Evolutionary conservation across 768 basidiomycete genomes (phyloP), one percentile per base, ranked within the genome.

Genomic region (Leccinum imitatum): DNA sequence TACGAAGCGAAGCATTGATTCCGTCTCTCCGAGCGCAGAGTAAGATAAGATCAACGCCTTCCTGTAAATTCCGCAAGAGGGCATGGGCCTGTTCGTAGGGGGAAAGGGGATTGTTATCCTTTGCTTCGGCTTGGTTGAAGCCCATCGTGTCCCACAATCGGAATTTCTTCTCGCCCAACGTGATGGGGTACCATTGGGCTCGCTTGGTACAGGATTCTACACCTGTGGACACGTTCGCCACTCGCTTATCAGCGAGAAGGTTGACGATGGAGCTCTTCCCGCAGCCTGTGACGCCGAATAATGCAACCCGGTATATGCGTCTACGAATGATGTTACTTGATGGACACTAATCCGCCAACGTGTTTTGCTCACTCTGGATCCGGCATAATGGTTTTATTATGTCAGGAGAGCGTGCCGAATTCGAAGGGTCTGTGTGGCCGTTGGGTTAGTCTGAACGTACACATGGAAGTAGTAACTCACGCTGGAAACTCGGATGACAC

Each of bases 21-120:
- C 73, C 66, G 3, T 77, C 76, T 21, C 67, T 75, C n/a, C 75
- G 73, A 59, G 78, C 69, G 54, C 74, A 74, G 57, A 73, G 78
- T 3, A 80, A 63, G 33, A 81, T 65, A 23, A 81, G 74, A 59
- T 70, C 75, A 23, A 81, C 67, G 5, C 80, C 78, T 4, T 63
- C 59, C 25, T 66, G 60, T 31, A 80, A 60, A 25, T 59, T 68
- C 47, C 63, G 65, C 61, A 82, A 61, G 21, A 81, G 73, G 17
- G 64, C 25, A 31, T 76, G 71, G 0, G 74, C 69, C 27, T 76
- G 64, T 46, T 68, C 68, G 35, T 67, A 76, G 44, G 63, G 72
- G 31, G 39, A 63, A 57, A 64, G 58, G 1, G 59, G 62, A 62
- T 63, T 35, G 37, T n/a, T 53, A 31, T 58, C 61, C 27, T 58